A percentile compares a stretch with the other conserved stretches of the same genome.
Conservation (phyloP, 768 basidiomycete genomes). For the Pholiota molesta region DNA sequence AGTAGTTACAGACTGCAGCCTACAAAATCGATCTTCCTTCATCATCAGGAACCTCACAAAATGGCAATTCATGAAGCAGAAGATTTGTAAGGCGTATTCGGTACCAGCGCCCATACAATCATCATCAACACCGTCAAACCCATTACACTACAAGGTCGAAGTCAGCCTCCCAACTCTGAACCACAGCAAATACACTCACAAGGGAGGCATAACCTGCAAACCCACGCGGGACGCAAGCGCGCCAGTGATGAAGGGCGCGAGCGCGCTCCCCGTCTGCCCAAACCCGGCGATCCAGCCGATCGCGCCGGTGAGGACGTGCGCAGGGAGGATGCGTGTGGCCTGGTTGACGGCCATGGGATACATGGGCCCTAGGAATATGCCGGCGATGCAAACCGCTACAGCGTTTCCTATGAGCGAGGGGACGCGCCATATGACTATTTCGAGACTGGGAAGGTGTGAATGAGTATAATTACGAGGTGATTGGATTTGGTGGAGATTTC, state of each 20-base stretch:
- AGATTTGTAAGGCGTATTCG: slow-evolving; percentile 17
- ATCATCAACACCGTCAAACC: slow-evolving; percentile 60
- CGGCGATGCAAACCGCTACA: slow-evolving; percentile 62
- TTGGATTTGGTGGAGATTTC: slow-evolving; percentile 3
- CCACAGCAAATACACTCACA: slow-evolving; percentile 40
- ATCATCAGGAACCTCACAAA: no score
- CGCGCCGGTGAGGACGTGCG: slow-evolving; percentile 59
- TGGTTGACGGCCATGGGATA: slow-evolving; percentile 39
- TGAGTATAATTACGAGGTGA: not conserved
- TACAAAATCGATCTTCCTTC: no score
- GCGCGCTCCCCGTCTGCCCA: slow-evolving; percentile 70
- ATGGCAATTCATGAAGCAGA: no score
- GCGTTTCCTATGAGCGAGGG: slow-evolving; percentile 63
- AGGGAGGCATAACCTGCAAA: slow-evolving; percentile 56
- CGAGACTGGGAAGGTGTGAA: slow-evolving; percentile 39
- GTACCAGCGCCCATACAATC: slow-evolving; percentile 53
- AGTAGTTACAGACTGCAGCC: no score
- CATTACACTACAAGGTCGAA: slow-evolving; percentile 41
- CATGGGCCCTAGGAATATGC: slow-evolving; percentile 67
- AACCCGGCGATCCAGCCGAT: slow-evolving; percentile 66
- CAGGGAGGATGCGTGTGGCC: slow-evolving; percentile 62
- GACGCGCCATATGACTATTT: slow-evolving; percentile 66
- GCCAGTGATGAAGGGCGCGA: slow-evolving; percentile 71
- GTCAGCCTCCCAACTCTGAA: not conserved
- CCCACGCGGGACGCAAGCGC: slow-evolving; percentile 64